Conservation (phyloP, 495 filamentous ascomycete genomes). For the Penicillium lividum region DNA sequence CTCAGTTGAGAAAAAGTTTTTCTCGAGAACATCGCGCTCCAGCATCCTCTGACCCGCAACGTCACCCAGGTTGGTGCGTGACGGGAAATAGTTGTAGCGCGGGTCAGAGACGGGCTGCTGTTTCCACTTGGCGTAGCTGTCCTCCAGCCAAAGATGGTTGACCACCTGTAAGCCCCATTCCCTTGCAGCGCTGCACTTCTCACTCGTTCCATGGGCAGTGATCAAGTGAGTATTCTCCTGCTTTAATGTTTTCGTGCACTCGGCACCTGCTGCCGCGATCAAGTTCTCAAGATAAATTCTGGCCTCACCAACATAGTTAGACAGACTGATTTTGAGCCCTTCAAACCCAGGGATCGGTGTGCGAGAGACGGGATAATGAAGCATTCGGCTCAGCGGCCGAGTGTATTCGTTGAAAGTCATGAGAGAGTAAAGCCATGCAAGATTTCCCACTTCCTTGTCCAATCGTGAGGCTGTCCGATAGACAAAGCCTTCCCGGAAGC, state of each 20-base stretch:
- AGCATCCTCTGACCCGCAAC: constrained; percentile 84
- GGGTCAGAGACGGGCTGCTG: constrained; percentile 63
- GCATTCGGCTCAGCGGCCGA: constrained; percentile 71
- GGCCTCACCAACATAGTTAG: constrained; percentile 95
- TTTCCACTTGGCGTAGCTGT: constrained; percentile 88
- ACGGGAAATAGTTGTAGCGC: constrained; percentile 80
- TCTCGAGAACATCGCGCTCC: constrained; percentile 56
- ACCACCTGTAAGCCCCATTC: constrained; percentile 91
- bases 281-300: constrained; percentile 92
- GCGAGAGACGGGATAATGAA: constrained; percentile 85
- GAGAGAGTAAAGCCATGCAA: constrained; percentile 90
- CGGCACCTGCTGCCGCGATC: constrained; percentile 75
- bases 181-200: constrained; percentile 86
- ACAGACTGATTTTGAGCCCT: constrained; percentile 75
- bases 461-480: constrained; percentile 74
- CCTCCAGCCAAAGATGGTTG: constrained; percentile 97
- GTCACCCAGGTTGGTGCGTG: constrained; percentile 86
- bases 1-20: constrained; percentile 51
- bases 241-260: constrained; percentile 90
- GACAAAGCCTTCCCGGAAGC: constrained; percentile 77
- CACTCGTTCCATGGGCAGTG: constrained; percentile 80
- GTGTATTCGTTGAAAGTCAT: constrained; percentile 89
- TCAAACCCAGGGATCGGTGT: constrained; percentile 78
- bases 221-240: constrained; percentile 94
- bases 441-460: constrained; percentile 82